Evolutionary conservation across 441 rosid species (phyloP), one percentile per base, ranked within the genome.

Genomic region (Viola pubescens): DNA sequence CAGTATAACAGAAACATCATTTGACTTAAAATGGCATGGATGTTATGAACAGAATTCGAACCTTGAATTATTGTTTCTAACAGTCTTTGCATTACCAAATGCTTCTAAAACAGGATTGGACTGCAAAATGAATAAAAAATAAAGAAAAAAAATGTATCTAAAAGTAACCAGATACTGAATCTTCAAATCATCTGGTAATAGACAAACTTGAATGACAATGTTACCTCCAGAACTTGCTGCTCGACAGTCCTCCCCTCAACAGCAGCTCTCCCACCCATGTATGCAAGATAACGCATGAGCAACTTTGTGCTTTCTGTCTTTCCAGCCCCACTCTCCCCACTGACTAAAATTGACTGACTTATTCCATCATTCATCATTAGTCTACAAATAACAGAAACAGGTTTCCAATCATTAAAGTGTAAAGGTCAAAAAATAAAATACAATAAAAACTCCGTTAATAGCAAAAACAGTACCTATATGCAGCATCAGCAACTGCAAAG

Each of bases 91-190:
- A 49, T 91, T 95, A 61, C 99, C 99, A 70, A 95, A 95, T 67
- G 99, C 99, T 81, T 95, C 99, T 62, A 95, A 75, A 55, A 95
- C 99, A 68, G 99, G 99, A 76, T 95, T 95, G n/a, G 99, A 95
- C 99, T 95, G 88, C 76, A 74, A 59, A 76, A 73, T 61, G 64
- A 58, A 26, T 13, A 62, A 65, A 9, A 51, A 50, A 61, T 51
- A 49, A 53, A 61, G 52, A 6, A 45, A 26, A 53, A 47, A 50
- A 8, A 46, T 54, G 12, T 43, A 58, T 46, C 8, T 51, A 43
- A 45, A 3, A 19, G 58, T 39, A 60, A 39, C 34, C 34, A 53
- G 53, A 52, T 56, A 53, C 51, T 40, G 47, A 50, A 44, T 67
- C 56, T 64, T 59, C 41, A 19, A 45, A 49, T 59, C 61, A 4